These are phyloP conservation scores for Amesomyces nigricolor DNA, from an alignment of 2,329 filamentous ascomycete genomes.

Conservation along the genomic window DNA sequence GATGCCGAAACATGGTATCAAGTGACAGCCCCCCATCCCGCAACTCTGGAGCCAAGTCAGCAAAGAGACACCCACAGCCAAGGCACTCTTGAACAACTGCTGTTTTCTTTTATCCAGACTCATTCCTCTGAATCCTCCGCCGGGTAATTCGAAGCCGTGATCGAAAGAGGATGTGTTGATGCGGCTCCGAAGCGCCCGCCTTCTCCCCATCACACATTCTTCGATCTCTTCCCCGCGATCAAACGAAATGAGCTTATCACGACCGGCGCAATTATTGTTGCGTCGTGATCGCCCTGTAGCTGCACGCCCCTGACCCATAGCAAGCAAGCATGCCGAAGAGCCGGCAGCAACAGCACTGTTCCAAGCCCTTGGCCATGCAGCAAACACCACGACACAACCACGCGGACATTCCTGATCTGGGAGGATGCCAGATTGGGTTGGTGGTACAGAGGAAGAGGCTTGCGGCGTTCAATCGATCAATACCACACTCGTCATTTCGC, in stretches of 20 bases:
- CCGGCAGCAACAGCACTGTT: background rate
- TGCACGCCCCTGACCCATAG: background rate
- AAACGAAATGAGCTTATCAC: slow-evolving; percentile 9
- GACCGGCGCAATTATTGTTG: slow-evolving; percentile 1
- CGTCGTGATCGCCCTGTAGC: background rate
- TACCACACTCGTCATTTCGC: too few relatives aligned
- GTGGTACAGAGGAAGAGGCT: too few relatives aligned
- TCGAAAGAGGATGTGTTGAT: too few relatives aligned
- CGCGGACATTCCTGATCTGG: background rate
- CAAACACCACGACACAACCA: background rate
- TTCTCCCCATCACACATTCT: background rate
- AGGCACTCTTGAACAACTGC: background rate
- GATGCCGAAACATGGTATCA: too few relatives aligned
- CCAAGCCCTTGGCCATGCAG: background rate
- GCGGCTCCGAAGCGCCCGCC: too few relatives aligned
- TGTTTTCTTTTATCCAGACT: too few relatives aligned
- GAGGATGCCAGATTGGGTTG: too few relatives aligned
- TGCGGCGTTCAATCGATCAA: too few relatives aligned
- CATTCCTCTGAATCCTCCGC: background rate
- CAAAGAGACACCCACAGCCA: too few relatives aligned
- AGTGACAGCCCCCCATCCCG: too few relatives aligned
- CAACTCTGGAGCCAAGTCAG: too few relatives aligned
- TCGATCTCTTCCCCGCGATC: background rate
- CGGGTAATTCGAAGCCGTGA: background rate
- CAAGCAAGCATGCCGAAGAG: slow-evolving; percentile 3